Conservation (phyloP, 179 eudicot genomes). For the Pouteria campechiana region DNA sequence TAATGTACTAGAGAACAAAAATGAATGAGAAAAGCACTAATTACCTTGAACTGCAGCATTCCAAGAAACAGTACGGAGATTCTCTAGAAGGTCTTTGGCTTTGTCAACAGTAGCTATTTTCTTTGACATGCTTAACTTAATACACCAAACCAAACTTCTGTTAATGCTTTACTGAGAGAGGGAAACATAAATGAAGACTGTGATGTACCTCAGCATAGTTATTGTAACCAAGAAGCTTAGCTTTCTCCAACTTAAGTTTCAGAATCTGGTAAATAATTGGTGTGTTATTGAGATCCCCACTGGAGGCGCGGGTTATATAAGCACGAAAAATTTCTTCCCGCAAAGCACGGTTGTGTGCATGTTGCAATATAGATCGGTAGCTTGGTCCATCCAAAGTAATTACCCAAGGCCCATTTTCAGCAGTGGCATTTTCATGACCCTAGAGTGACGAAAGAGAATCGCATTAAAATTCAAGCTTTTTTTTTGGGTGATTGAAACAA, state of each 20-base stretch:
- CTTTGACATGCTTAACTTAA: constrained; percentile 14
- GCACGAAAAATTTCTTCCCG: constrained; percentile 18
- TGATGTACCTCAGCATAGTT: constrained; percentile 19
- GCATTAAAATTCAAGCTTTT: too few relatives aligned
- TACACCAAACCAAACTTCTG: constrained; percentile 4
- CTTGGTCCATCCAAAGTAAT: constrained; percentile 16
- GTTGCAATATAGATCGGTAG: constrained; percentile 17
- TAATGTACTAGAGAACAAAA: too few relatives aligned
- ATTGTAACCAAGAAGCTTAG: constrained; percentile 19
- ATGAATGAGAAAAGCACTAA: not conserved
- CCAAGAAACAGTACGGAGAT: constrained; percentile 14
- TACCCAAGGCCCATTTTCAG: constrained; percentile 18
- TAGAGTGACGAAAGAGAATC: too few relatives aligned
- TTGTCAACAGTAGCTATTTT: constrained; percentile 17
- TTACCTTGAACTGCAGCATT: constrained; percentile 17
- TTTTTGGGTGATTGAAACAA: not conserved
- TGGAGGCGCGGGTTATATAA: constrained; percentile 11
- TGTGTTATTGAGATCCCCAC: constrained; percentile 13
- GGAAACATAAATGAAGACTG: too few relatives aligned
- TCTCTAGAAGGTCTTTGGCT: constrained; percentile 16
- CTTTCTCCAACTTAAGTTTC: constrained; percentile 17
- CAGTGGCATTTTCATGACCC: constrained; percentile 14
- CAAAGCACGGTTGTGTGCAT: constrained; percentile 10
- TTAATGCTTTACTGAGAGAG: constrained; percentile 4
- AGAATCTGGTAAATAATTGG: constrained; percentile 16